phyloP scores from a whole-genome alignment of 140 eudicot genomes.

The Bidens hawaiensis region DNA sequence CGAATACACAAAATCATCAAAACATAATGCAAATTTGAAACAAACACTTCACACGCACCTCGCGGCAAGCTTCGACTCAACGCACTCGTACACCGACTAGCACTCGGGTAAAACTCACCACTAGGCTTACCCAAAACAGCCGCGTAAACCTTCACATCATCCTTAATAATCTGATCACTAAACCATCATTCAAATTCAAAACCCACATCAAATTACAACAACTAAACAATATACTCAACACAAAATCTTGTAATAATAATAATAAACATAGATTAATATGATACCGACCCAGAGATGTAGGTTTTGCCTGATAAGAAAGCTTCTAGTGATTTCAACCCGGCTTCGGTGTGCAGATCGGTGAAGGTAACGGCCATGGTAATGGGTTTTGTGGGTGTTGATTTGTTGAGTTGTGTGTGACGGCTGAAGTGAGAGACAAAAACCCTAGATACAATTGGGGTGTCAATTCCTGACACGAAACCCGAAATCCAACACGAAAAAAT shows the following conservation, averaged over 20 bases:
- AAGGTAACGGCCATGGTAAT: conserved; percentile 63
- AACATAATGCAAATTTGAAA: background rate
- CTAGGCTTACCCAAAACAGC: conserved; percentile 63
- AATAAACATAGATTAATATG: background rate
- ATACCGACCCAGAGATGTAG: conserved; percentile 62
- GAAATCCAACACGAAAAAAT: too few relatives aligned
- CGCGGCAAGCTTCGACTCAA: conserved; percentile 49
- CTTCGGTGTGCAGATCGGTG: conserved; percentile 83
- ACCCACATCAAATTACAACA: background rate
- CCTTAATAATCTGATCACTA: conserved; percentile 61
- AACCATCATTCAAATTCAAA: conserved; percentile 7
- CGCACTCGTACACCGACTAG: conserved; percentile 63
- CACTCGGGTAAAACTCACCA: conserved; percentile 62
- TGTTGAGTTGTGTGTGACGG: conserved; percentile 17
- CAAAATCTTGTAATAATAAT: background rate
- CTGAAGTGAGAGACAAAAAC: too few relatives aligned
- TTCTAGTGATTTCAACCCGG: conserved; percentile 78
- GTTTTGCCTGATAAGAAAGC: conserved; percentile 68
- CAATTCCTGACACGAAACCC: too few relatives aligned
- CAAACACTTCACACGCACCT: conserved; percentile 37
- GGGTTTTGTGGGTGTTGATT: conserved; percentile 10
- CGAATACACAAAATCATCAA: background rate
- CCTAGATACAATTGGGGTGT: too few relatives aligned
- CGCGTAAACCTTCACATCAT: conserved; percentile 77
- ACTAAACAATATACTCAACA: background rate